Base-by-base conservation (phyloP, 2,329 filamentous ascomycete species). In the Aspergillus pseudotamarii region DNA sequence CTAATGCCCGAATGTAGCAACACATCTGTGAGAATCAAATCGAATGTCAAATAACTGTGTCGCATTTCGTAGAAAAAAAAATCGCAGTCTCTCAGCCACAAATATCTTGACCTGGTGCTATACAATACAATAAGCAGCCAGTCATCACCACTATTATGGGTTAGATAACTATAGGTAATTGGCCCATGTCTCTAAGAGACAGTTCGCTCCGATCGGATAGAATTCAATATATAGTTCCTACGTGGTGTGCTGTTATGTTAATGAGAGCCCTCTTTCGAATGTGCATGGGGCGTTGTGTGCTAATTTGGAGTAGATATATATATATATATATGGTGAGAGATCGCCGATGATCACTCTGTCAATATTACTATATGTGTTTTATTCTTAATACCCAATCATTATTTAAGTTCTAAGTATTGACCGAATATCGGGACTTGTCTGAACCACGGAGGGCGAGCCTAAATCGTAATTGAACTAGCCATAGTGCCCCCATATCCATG, bases 11-110 rank as follows among this genome's bases (percentile, higher is more conserved):
- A 43, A 43, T 36, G 60, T 53, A 46, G 55, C 54, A 58, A 53
- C 46, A 26, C 57, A 36, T 61, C 12, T 45, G 45, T 34, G 34
- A 30, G 38, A 57, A 62, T 34, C 41, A 32, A 16, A 61, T 57
- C 46, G 53, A 61, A 32, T 26, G 36, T 19, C 51, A 8, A 55
- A 38, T 55, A 14, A 21, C 21, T 50, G 43, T 51, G 48, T 19
- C 16, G 21, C 23, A 3, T 19, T 56, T 43, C 36, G 38, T 41
- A n/a, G 3, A 41, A n/a, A 41, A n/a, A 41, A 9, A 9, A 41
- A 9, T 19, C 8, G 3, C 38, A 19, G 6, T 41, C 6, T 41
- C 38, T 19, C 38, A n/a, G 19, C 10, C 16, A 41, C 16, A n/a
- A n/a, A n/a, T 19, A n/a, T 6, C 16, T 41, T 19, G 19, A 10